Percentiles rank a stretch among this genome's conserved stretches.
phyloP scores from a whole-genome alignment of 2,329 filamentous ascomycete genomes.

The Penicillium sp. region DNA sequence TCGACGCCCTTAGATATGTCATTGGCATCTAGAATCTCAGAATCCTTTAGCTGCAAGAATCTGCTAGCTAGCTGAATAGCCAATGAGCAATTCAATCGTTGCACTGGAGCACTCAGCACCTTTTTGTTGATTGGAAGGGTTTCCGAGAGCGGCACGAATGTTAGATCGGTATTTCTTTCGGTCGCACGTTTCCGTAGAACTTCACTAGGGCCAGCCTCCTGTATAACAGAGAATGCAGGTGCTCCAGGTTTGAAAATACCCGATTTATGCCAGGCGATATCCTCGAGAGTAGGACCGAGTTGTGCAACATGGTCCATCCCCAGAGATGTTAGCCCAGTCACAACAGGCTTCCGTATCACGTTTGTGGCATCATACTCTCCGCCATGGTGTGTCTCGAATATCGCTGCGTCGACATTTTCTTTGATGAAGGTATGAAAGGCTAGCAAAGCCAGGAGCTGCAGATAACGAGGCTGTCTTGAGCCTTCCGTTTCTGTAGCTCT shows the following conservation, averaged over 20 bases:
- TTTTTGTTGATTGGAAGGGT: not conserved
- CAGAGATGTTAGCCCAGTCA: conserved; percentile 56
- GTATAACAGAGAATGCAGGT: conserved; percentile 63
- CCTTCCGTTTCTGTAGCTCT: not conserved
- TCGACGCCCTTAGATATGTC: not conserved
- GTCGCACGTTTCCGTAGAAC: not conserved
- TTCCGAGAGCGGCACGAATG: not conserved
- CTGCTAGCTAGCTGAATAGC: not conserved
- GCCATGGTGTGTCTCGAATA: conserved; percentile 71
- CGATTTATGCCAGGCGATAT: conserved; percentile 76
- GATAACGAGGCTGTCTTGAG: conserved; percentile 43
- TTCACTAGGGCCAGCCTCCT: conserved; percentile 45
- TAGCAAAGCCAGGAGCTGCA: conserved; percentile 65
- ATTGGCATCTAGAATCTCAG: not conserved
- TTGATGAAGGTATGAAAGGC: conserved; percentile 67
- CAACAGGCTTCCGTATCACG: conserved; percentile 62
- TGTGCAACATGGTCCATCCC: conserved; percentile 9
- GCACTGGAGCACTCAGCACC: not conserved
- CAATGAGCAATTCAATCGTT: conserved; percentile 2
- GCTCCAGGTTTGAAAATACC: conserved; percentile 69
- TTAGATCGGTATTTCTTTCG: not conserved
- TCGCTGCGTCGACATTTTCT: conserved; percentile 65
- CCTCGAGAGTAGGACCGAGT: conserved; percentile 65
- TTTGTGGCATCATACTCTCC: conserved; percentile 74
- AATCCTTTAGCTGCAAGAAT: not conserved